These are phyloP conservation scores for Dioscorea dumetorum DNA, from an alignment of 106 monocot species.

Conservation along the genomic window DNA sequence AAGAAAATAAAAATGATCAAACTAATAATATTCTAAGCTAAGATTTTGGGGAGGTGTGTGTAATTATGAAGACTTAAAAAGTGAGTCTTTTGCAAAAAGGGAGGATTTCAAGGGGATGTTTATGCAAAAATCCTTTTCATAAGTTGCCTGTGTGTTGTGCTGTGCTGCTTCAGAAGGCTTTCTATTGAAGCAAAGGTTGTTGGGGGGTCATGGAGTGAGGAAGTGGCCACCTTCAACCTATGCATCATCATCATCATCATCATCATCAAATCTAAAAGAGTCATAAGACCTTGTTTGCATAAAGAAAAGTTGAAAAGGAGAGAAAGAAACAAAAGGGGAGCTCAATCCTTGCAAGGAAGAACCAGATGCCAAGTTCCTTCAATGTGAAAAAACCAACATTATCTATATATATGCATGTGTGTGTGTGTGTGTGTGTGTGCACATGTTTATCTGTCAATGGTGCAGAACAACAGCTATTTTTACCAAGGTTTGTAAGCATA, in stretches of 20 bases:
- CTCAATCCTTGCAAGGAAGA: constrained; percentile 31
- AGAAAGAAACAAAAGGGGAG: constrained; percentile 4
- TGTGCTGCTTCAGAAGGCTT: constrained; percentile 29
- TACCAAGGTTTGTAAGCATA: background rate
- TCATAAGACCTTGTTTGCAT: background rate
- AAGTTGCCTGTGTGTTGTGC: no score
- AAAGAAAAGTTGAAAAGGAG: constrained; percentile 15
- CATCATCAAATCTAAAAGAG: constrained; percentile 21
- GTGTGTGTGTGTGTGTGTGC: background rate
- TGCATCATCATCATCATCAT: constrained; percentile 24
- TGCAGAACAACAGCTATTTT: constrained; percentile 3
- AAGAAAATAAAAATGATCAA: no score
- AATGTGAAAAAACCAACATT: background rate
- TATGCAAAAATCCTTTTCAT: no score
- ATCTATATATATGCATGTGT: constrained; percentile 7
- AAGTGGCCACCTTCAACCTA: constrained; percentile 26
- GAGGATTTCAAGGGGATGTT: no score
- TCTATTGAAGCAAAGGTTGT: constrained; percentile 63
- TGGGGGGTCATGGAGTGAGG: constrained; percentile 35
- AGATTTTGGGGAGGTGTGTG: no score
- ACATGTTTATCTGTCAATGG: no score
- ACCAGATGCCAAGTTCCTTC: constrained; percentile 29
- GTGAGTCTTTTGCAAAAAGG: no score
- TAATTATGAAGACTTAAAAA: no score
- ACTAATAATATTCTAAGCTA: no score